Base-by-base conservation (phyloP, 305 asterid genomes). In the Lippia alba region DNA sequence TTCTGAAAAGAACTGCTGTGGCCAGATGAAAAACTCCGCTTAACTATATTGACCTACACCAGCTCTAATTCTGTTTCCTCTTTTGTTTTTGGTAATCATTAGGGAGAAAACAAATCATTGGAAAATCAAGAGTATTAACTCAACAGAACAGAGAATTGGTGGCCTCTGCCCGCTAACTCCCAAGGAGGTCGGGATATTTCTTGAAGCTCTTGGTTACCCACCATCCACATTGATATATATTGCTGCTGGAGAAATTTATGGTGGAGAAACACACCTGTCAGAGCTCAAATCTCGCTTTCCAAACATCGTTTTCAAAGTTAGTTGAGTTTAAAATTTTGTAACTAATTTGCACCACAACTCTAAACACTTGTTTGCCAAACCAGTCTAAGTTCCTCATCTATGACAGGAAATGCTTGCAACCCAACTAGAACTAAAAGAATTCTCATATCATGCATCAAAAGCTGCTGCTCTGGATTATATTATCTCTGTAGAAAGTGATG, bases 81-180 rank as follows among this genome's bases (percentile, higher is more conserved):
- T 56, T 56, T 74, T 64, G 12, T 30, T 19, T 62, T 73, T 69
- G 67, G 48, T 58, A 7, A 81, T 69, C 36, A 12, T 67, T 74
- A 91, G 97, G 86, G 95, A 89, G 76, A 86, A 81, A 66, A 91
- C 96, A 32, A 91, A 79, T 67, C 99, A 91, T 78, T 91, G 97
- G 99, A 91, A 91, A 83, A 87, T 85, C 16, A 91, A 94, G 81
- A 83, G 77, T 78, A 91, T 91, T 59, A 86, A 94, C 75, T 82
- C 99, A 56, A 86, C 91, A 2, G 97, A 91, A 67, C 97, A 94
- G 83, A 81, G 99, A 83, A 76, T 83, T 39, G 86, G 83, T 66
- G 97, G 99, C 64, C 83, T 88, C 53, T 94, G 97, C 78, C 99
- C 99, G 51, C 81, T 94, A 75, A 94, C 97, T 44, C 99, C 99